Percentiles rank a stretch among this genome's conserved stretches.
phyloP scores from a whole-genome alignment of 805 yeast genomes.

The Cyberlindnera euphorbiae region DNA sequence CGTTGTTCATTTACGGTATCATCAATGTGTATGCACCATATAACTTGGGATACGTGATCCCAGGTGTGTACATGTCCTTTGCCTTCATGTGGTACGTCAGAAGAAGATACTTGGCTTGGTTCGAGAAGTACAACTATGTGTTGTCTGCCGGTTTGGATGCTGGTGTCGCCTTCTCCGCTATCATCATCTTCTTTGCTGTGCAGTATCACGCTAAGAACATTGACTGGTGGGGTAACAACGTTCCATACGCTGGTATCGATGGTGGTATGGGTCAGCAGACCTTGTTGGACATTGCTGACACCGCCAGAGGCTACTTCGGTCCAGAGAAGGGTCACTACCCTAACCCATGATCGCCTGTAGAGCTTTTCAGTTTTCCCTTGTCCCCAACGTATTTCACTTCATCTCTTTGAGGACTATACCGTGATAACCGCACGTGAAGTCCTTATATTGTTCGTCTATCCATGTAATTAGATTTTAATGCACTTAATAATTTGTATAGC shows the following conservation, averaged over 20 bases:
- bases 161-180: conserved; percentile 57
- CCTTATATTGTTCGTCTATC: no score
- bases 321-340: conserved; percentile 18
- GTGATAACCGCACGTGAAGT: background rate
- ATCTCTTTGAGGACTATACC: background rate
- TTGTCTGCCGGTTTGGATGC: conserved; percentile 53
- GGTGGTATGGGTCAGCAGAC: conserved; percentile 27
- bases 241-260: conserved; percentile 33
- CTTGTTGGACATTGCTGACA: conserved; percentile 8
- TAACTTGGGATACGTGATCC: conserved; percentile 36
- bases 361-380: conserved; percentile 4
- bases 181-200: conserved; percentile 46
- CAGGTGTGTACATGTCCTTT: conserved; percentile 29
- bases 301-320: conserved; percentile 21
- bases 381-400: background rate
- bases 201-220: conserved; percentile 38
- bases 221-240: conserved; percentile 67
- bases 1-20: conserved; percentile 48
- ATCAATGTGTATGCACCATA: conserved; percentile 44
- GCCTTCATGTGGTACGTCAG: conserved; percentile 41
- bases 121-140: conserved; percentile 46
- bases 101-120: conserved; percentile 44
- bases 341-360: background rate
- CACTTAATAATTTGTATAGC: no score
- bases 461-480: no score